phyloP scores from a whole-genome alignment of 345 rosid species.

The Acer negundo region DNA sequence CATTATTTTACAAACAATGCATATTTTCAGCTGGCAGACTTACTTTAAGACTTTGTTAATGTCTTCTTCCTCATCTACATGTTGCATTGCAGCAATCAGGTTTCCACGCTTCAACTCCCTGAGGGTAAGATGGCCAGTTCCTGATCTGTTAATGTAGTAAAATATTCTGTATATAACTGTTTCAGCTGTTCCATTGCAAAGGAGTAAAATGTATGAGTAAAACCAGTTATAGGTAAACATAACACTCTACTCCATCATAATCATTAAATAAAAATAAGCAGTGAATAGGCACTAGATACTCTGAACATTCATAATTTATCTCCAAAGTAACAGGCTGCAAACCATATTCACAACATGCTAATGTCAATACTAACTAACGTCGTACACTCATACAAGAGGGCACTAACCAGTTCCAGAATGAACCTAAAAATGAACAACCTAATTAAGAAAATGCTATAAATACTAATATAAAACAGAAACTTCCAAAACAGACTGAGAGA shows the following conservation, averaged over 20 bases:
- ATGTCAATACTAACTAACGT: background rate
- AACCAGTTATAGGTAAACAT: background rate
- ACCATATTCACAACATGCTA: background rate
- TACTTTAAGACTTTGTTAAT: conserved; percentile 95
- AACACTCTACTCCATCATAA: background rate
- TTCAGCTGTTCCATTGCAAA: conserved; percentile 70
- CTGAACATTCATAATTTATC: conserved; percentile 3
- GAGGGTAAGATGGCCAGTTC: conserved; percentile 80
- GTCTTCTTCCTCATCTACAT: conserved; percentile 97
- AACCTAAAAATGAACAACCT: background rate
- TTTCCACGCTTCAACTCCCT: conserved; percentile 96
- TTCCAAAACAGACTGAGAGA: background rate
- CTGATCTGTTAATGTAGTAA: conserved; percentile 88
- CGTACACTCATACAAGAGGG: background rate
- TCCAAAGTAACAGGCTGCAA: background rate
- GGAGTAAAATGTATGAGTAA: conserved; percentile 18
- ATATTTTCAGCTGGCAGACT: conserved; percentile 5
- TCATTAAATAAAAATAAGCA: background rate
- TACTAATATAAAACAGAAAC: conserved; percentile 5
- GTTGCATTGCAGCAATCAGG: conserved; percentile 82
- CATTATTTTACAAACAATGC: background rate
- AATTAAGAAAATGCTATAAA: background rate
- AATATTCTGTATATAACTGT: conserved; percentile 96
- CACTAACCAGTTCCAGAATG: background rate
- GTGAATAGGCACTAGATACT: conserved; percentile 5